Evolutionary conservation across 768 basidiomycete species (phyloP).

Genomic region (Calocybe indica): DNA sequence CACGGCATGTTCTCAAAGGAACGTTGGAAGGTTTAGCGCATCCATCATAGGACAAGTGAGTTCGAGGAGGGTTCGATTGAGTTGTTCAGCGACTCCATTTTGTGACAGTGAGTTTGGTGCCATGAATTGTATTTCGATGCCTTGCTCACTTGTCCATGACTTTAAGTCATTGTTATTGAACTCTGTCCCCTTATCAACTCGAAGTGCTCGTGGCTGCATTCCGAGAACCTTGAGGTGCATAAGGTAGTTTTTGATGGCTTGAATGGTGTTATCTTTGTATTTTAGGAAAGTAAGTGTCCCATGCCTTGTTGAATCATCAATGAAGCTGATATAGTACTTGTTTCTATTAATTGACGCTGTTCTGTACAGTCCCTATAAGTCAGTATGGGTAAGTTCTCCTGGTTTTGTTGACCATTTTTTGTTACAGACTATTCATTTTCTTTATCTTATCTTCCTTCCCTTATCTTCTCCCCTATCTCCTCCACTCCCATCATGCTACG

Average conservation of each 20-base stretch:
- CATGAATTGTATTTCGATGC: constrained; percentile 21
- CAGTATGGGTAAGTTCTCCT: constrained; percentile 19
- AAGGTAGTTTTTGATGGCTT: constrained; percentile 8
- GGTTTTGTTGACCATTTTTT: constrained; percentile 4
- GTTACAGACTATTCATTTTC: no score
- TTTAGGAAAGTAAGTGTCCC: constrained; percentile 7
- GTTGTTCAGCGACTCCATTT: constrained; percentile 27
- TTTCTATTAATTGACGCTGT: constrained; percentile 11
- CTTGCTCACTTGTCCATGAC: constrained; percentile 13
- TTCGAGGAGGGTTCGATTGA: constrained; percentile 20
- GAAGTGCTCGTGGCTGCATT: constrained; percentile 13
- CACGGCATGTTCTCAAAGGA: constrained; percentile 25
- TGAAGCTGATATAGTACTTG: constrained; percentile 24
- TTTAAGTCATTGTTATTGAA: constrained; percentile 18
- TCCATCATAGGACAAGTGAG: constrained; percentile 19
- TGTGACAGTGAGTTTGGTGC: constrained; percentile 22
- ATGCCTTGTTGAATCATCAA: constrained; percentile 18
- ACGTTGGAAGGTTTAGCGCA: constrained; percentile 15
- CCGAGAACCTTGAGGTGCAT: constrained; percentile 12
- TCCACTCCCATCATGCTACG: no score
- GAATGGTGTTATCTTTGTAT: constrained; percentile 12
- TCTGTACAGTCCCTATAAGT: constrained; percentile 33
- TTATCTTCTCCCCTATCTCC: no score
- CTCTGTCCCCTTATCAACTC: constrained; percentile 26
- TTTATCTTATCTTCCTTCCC: no score